These are phyloP conservation scores for Bipolaris gigantea DNA, from an alignment of 2,329 filamentous ascomycete genomes.

Conservation along the genomic window DNA sequence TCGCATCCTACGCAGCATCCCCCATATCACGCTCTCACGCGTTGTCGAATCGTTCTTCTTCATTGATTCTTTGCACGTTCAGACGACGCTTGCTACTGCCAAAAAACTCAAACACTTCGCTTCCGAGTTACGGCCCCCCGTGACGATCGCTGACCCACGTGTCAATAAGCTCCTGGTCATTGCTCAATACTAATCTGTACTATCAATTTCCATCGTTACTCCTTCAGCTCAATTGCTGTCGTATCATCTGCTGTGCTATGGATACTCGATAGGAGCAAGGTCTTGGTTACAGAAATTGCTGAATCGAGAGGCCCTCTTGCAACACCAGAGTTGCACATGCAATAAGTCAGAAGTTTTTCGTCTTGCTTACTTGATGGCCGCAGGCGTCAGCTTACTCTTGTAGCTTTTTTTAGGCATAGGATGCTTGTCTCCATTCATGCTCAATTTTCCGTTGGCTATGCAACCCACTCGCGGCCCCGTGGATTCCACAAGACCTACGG, in stretches of 20 bases:
- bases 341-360: not conserved
- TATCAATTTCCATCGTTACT: not conserved
- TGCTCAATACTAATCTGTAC: not conserved
- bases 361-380: constrained; percentile 2
- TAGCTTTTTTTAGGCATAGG: not conserved
- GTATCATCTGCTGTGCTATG: constrained; percentile 1
- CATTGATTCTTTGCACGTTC: not conserved
- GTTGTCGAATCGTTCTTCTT: not conserved
- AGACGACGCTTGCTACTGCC: not conserved
- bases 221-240: not conserved
- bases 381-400: constrained; percentile 6
- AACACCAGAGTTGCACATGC: constrained; percentile 4
- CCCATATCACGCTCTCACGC: not conserved
- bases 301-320: not conserved
- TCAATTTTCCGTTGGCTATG: not conserved
- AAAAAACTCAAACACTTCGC: not conserved
- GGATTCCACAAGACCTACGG: not conserved
- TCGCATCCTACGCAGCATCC: constrained; percentile 1
- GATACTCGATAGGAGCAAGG: not conserved
- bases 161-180: constrained; percentile 10
- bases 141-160: constrained; percentile 10
- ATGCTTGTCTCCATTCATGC: not conserved
- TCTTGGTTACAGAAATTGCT: not conserved
- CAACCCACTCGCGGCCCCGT: not conserved
- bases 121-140: not conserved